Evolutionary conservation across 148 eudicot species (phyloP), one percentile per base, ranked within the genome.

Genomic region (Tetragonia tetragonoides): DNA sequence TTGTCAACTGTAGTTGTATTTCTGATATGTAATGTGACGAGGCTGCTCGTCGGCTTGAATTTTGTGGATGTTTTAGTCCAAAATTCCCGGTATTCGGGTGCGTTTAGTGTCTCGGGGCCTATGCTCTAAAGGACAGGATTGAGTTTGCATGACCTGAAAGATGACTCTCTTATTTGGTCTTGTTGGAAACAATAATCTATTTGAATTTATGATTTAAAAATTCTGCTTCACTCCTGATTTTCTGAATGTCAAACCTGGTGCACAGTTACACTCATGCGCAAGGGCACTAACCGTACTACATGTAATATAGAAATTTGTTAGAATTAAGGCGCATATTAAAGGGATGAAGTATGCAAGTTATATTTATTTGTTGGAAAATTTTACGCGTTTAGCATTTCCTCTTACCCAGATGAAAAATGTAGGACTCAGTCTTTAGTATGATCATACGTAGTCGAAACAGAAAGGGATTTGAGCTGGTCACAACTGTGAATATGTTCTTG

Each of bases 61-160:
- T 51, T 39, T 23, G 54, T 40, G 63, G 66, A 64, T 72, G 81
- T 70, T 78, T 20, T 44, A 61, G 40, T 62, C 75, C 54, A 49
- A 61, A 47, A 60, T 78, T 62, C 2, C 14, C 18, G 69, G 47
- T 2, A 70, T 78, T n/a, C 44, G 24, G 20, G 60, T 81, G 76
- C 59, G 41, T 70, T 40, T 39, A 17, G 37, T 68, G 71, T 34
- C 5, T 38, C 21, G 70, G 37, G 21, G 64, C 64, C 34, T 18
- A 37, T 46, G 14, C 40, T 61, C 67, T 54, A 41, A 73, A 34
- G 72, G 47, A 74, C 24, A 28, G 54, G 40, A 16, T 49, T 15
- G 71, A 44, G 11, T 53, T 66, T 47, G 34, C 42, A 4, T 65
- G 67, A 21, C 49, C 37, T 72, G 54, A 66, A 66, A 12, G 6